These are phyloP conservation scores for Phlyctochytrium planicorne DNA, from an alignment of 192 early-diverging fungal species.

Conservation along the genomic window DNA sequence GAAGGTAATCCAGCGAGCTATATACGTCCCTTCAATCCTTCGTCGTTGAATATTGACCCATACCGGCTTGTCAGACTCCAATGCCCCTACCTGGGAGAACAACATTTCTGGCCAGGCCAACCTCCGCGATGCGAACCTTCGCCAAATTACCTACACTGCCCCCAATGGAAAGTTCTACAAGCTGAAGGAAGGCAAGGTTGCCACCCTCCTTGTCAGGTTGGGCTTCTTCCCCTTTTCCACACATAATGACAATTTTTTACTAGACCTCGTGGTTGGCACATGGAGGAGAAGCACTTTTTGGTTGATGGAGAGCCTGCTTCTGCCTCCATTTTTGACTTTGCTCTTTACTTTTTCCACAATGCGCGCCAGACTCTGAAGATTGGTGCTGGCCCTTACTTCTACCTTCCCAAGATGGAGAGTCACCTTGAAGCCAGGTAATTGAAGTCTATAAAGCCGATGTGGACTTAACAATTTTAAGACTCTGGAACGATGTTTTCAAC, in stretches of 20 bases:
- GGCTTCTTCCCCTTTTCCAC: conserved; percentile 11
- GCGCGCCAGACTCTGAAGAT: conserved; percentile 75
- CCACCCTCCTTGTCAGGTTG: conserved; percentile 87
- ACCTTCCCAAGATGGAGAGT: conserved; percentile 98
- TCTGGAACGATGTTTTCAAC: conserved; percentile 99
- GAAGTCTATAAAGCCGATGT: not conserved
- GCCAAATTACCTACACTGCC: conserved; percentile 82
- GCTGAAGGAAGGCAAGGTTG: conserved; percentile 83
- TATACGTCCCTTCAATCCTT: conserved; percentile 3
- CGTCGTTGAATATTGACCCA: not conserved
- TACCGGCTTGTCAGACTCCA: conserved; percentile 69
- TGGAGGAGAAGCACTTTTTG: conserved; percentile 94
- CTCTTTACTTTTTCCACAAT: conserved; percentile 99
- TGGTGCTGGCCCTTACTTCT: conserved; percentile 97
- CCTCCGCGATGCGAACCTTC: conserved; percentile 87
- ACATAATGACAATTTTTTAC: not conserved
- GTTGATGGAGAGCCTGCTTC: conserved; percentile 90
- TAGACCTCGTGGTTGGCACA: conserved; percentile 97
- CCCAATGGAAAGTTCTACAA: conserved; percentile 94
- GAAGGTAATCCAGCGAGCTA: conserved; percentile 47
- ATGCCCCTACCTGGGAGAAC: conserved; percentile 96
- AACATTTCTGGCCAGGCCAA: conserved; percentile 87
- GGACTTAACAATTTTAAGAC: conserved; percentile 35
- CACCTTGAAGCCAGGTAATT: conserved; percentile 81
- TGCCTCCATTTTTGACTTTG: conserved; percentile 98